Base-by-base conservation (phyloP, 2,329 filamentous ascomycete genomes). In the Hymenoscyphus scutula region DNA sequence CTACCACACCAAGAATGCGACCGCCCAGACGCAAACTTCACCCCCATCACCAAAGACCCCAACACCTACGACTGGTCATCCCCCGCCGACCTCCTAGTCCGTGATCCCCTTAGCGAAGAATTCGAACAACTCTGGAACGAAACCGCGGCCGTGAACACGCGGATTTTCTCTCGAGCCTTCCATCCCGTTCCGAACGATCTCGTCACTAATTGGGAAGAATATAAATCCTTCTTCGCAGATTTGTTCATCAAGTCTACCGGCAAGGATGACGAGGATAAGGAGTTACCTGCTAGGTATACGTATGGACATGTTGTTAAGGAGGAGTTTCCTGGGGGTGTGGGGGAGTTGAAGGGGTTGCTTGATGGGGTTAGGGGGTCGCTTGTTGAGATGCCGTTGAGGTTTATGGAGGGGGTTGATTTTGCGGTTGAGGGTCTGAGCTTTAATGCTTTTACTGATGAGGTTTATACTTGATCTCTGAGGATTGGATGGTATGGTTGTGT, bases 301-400 rank as follows among this genome's bases (percentile, higher is more conserved):
- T 94, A 92, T 77, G 94, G 93, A 0, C 94, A 97, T 77, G 90
- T 96, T 1, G 90, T 97, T 54, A 86, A 85, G 71, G 88, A 90
- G 58, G 86, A 94, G 72, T 91, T 96, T 75, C 80, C 84, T 0
- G 84, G 88, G 66, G 90, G 93, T 7, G 86, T 88, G 53, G 79
- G 79, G n/a, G 87, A 90, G 74, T 80, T 92, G 63, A 92, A 91
- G 78, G 84, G 88, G 58, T 83, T 86, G 77, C 77, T 93, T 60
- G 80, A 81, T 61, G 81, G 84, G 60, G 80, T 93, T 45, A 83
- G 86, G 64, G 90, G 90, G 1, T 90, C 83, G 8, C 76, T 92
- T 54, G 89, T 97, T 7, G 91, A 97, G 80, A 97, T 97, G 93
- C 92, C 92, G 30, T 79, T 97, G 69, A 81, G 91, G 68, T 97